phyloP scores from a whole-genome alignment of 2,329 filamentous ascomycete species.

The Trichoderma breve region DNA sequence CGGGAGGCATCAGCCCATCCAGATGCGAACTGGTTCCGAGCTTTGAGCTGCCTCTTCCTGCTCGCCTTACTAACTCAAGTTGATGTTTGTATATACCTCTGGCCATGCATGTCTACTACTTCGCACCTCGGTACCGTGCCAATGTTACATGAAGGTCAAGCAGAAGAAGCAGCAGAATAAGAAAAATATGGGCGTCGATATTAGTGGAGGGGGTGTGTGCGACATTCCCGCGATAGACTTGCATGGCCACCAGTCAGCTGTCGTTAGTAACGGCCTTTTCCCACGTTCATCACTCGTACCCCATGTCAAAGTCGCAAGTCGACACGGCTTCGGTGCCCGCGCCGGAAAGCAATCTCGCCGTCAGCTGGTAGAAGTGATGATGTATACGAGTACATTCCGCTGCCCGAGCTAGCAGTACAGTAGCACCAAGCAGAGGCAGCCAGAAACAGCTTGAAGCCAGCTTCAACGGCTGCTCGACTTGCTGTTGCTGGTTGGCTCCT shows the following conservation, averaged over 20 bases:
- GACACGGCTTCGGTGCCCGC: neutral
- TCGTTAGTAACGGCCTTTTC: constrained; percentile 6
- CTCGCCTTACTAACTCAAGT: neutral
- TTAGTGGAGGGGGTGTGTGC: constrained; percentile 17
- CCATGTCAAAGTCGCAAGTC: neutral
- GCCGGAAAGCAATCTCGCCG: neutral
- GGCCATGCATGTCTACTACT: neutral
- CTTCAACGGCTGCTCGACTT: neutral
- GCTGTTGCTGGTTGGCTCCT: constrained; percentile 6
- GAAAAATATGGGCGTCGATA: neutral
- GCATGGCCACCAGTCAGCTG: constrained; percentile 18
- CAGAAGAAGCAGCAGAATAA: neutral
- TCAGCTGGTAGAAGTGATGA: neutral
- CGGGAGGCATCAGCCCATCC: neutral
- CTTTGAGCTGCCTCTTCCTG: neutral
- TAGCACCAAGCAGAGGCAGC: neutral
- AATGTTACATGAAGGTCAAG: neutral
- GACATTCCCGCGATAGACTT: constrained; percentile 16
- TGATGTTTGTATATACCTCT: neutral
- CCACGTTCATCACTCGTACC: constrained; percentile 12
- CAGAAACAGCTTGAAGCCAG: neutral
- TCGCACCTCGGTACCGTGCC: neutral
- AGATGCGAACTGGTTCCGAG: neutral
- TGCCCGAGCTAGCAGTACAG: neutral
- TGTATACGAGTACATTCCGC: neutral